phyloP scores from a whole-genome alignment of 352 stramenopile species.

The Peronosclerospora sorghi region DNA sequence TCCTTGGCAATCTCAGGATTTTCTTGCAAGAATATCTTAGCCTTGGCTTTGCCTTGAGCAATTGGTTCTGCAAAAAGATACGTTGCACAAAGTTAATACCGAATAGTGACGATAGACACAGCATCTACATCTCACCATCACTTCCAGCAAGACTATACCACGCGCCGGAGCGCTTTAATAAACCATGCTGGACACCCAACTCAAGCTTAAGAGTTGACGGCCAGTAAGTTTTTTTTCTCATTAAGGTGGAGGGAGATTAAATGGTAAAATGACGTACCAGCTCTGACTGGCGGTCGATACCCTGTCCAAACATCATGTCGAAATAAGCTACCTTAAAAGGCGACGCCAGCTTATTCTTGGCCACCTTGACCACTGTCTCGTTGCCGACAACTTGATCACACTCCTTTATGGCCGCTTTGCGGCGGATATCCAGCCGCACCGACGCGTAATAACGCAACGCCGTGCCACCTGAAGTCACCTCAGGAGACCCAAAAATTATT shows the following conservation, averaged over 20 bases:
- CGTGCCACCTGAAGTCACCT: constrained; percentile 91
- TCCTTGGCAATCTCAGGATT: constrained; percentile 59
- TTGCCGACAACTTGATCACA: constrained; percentile 90
- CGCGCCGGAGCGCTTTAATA: constrained; percentile 69
- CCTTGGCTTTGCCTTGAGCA: constrained; percentile 72
- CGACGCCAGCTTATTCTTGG: constrained; percentile 98
- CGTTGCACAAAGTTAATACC: too few relatives aligned
- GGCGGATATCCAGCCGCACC: constrained; percentile 92
- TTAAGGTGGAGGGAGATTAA: not conserved
- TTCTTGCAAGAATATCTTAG: constrained; percentile 68
- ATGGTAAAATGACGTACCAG: constrained; percentile 42
- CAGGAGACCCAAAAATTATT: constrained; percentile 95
- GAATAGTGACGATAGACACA: too few relatives aligned
- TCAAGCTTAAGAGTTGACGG: not conserved
- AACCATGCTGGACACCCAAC: constrained; percentile 53
- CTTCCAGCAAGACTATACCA: constrained; percentile 62
- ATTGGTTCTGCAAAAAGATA: constrained; percentile 52
- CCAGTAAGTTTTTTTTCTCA: not conserved
- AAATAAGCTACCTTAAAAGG: constrained; percentile 93
- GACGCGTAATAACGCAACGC: constrained; percentile 81
- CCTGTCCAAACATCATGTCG: constrained; percentile 95
- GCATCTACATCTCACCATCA: constrained; percentile 29
- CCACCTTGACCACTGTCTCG: constrained; percentile 95
- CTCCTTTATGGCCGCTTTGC: constrained; percentile 88
- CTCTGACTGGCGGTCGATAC: constrained; percentile 88